A percentile compares a stretch with the other conserved stretches of the same genome.
Conservation (phyloP, 352 stramenopile species). For the Phytopythium montanum region DNA sequence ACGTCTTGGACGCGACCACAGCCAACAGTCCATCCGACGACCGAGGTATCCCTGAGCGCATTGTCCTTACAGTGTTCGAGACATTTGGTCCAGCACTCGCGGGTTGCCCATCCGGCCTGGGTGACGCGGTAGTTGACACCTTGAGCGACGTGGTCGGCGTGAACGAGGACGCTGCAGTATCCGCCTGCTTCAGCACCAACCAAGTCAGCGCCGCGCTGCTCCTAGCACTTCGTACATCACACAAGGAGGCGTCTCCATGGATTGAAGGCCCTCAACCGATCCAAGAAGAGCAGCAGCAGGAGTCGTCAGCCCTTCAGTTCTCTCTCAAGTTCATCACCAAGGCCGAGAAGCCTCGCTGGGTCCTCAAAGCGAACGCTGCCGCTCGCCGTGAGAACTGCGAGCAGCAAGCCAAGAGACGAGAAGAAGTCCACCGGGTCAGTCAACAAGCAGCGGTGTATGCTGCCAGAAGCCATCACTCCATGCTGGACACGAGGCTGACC, state of each 20-base stretch:
- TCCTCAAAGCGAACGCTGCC: slow-evolving; percentile 47
- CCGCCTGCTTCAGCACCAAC: slow-evolving; percentile 11
- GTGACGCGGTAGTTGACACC: slow-evolving; percentile 28
- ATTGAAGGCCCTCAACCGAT: too few species aligned
- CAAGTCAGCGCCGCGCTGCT: slow-evolving; percentile 56
- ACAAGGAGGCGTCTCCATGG: background rate
- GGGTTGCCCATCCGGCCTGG: slow-evolving; percentile 13
- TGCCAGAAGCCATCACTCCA: slow-evolving; percentile 36
- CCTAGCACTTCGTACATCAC: slow-evolving; percentile 28
- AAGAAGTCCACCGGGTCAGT: slow-evolving; percentile 28
- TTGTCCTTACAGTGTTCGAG: background rate
- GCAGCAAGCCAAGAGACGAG: slow-evolving; percentile 32
- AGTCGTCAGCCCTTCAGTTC: background rate
- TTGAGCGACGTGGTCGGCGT: background rate
- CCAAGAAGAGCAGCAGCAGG: background rate
- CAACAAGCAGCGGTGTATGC: slow-evolving; percentile 44
- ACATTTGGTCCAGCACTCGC: background rate
- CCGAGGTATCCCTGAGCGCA: background rate
- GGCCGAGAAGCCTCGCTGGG: slow-evolving; percentile 44
- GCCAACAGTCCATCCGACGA: background rate
- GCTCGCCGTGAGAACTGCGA: slow-evolving; percentile 59
- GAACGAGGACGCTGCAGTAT: background rate
- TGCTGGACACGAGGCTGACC: slow-evolving; percentile 27
- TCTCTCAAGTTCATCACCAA: slow-evolving; percentile 2
- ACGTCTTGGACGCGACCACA: slow-evolving; percentile 13